Evolutionary conservation across 176 grass and related monocot genomes (phyloP), one percentile per base, ranked within the genome.

Genomic region (Carex littledalei): DNA sequence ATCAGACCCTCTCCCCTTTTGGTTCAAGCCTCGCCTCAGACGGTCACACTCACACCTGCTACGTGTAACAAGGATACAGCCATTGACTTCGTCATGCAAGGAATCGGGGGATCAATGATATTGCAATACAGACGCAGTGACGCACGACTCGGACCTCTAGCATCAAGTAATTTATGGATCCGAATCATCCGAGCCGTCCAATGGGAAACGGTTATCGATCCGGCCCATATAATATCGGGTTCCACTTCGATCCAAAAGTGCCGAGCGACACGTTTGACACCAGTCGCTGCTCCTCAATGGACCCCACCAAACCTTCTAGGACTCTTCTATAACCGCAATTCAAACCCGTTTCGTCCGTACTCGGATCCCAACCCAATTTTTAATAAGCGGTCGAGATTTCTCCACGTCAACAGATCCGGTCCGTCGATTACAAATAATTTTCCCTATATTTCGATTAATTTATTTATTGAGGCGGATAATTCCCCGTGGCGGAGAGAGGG

Each of bases 401-500:
- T 70, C 67, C 35, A 70, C 6, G 34, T 18, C 32, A 70, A 9
- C 6, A 70, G 67, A 70, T 70, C 67, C 0, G 0, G 29, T 43
- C 39, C 67, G 67, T 70, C 16, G 67, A 41, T 41, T n/a, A n/a
- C 67, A 70, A 67, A 70, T 41, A 70, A 18, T 70, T 70, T 70
- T 70, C 67, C 7, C 67, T 37, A 43, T 43, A 43, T 70, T 70
- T 69, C 31, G 41, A 69, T 70, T 41, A 43, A 41, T 55, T 78
- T 53, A 56, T 78, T 78, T 53, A 78, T 78, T 56, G 74, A 78
- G 74, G 74, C 8, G 47, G 74, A 78, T 78, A 78, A 78, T 56
- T 56, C 6, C 29, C 14, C 43, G n/a, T 56, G 52, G 74, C 67
- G n/a, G 16, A 37, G 34, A 70, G 66, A 39, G 66, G 35, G 67